These are phyloP conservation scores for Prorocentrum cordatum DNA, from an alignment of 169 alveolate species.

Conservation along the genomic window DNA sequence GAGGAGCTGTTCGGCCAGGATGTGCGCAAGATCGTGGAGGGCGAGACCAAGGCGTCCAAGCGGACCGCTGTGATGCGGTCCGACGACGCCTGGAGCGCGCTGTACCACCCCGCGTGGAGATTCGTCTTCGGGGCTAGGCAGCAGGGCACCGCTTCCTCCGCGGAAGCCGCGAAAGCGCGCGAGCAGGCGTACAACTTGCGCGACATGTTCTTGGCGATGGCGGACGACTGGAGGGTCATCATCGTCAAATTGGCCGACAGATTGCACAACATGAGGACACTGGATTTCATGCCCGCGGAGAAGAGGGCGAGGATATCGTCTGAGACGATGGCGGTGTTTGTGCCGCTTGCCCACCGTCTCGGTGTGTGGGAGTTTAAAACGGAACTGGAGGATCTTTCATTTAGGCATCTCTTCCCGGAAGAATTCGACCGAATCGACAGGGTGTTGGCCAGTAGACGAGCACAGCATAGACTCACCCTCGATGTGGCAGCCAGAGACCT, in stretches of 20 bases:
- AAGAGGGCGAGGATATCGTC: too few relatives aligned
- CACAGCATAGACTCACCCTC: not conserved
- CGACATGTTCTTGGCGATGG: constrained; percentile 67
- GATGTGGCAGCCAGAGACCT: too few relatives aligned
- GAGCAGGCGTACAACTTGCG: constrained; percentile 40
- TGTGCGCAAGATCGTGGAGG: constrained; percentile 27
- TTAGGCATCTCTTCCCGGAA: constrained; percentile 7
- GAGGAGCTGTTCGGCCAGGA: constrained; percentile 23
- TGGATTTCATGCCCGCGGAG: not conserved
- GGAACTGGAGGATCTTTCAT: constrained; percentile 61
- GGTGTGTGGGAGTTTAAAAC: constrained; percentile 38
- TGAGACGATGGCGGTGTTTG: constrained; percentile 12
- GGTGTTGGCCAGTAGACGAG: constrained; percentile 7
- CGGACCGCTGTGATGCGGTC: constrained; percentile 3
- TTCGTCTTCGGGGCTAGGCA: too few relatives aligned
- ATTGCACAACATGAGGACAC: constrained; percentile 50
- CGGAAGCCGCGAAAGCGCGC: constrained; percentile 10
- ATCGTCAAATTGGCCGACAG: constrained; percentile 27
- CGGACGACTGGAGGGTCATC: constrained; percentile 49
- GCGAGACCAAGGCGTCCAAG: constrained; percentile 52
- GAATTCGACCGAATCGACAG: constrained; percentile 2
- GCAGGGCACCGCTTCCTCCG: not conserved
- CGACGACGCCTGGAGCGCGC: too few relatives aligned
- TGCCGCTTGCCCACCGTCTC: constrained; percentile 59
- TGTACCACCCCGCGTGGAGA: too few relatives aligned